Evolutionary conservation across 768 basidiomycete genomes (phyloP), one percentile per base, ranked within the genome.

Genomic region (Pholiota molesta): DNA sequence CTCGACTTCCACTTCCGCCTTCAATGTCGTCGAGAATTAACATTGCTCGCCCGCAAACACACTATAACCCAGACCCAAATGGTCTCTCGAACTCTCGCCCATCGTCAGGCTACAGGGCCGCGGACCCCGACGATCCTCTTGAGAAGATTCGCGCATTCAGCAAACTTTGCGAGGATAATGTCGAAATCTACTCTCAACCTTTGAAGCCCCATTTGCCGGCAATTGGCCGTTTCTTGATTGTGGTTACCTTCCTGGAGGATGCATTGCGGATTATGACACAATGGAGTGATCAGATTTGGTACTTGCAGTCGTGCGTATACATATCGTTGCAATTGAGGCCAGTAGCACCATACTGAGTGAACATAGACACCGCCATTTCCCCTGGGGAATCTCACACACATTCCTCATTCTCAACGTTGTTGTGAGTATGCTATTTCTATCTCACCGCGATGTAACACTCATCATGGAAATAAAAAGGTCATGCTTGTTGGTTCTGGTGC

Each of bases 241-340:
- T 99, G 56, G 95, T 97, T 44, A 99, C 97, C 10, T 99, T 99
- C 79, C 80, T 96, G 75, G 97, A 99, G 82, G 97, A 99, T 73
- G 94, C 97, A 9, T 76, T 97, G 70, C 82, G 97, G 65, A 99
- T 99, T 71, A 57, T 93, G 62, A 93, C 95, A 2, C 97, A 99
- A 74, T 99, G 95, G 95, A 74, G 86, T 52, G 97, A 99, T 79
- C 97, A 99, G 77, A 86, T 97, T 58, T 99, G 97, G 94, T 99
- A 98, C 76, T 81, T 99, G 70, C 94, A 98, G 75, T 89, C 88
- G 97, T 97, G 65, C 70, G 94, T 68, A 40, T 40, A 42, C 35
- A 45, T 44, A 47, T 55, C 47, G 57, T 63, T 60, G 45, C 33
- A 40, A 26, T 60, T 29, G 13, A 13, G 14, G 28, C 45, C 59